Percentiles rank a stretch among this genome's conserved stretches.
phyloP scores from a whole-genome alignment of 305 asterid genomes.

The Salvia sclarea region DNA sequence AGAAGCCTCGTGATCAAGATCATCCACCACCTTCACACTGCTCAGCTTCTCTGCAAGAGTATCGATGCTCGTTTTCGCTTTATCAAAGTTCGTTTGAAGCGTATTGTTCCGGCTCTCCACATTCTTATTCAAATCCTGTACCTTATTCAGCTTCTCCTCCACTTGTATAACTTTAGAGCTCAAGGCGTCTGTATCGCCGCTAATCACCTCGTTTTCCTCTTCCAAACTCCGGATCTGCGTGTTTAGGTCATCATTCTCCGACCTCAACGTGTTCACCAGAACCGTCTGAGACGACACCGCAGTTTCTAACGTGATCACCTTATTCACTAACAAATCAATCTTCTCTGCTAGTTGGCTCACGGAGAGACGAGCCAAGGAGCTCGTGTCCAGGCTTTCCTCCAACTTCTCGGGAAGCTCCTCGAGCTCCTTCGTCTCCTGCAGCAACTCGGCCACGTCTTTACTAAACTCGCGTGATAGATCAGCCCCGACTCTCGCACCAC shows the following conservation, averaged over 20 bases:
- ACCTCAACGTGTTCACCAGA: constrained; percentile 60
- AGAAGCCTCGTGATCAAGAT: constrained; percentile 4
- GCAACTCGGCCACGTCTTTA: constrained; percentile 32
- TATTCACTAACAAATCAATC: constrained; percentile 74
- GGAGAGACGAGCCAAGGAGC: constrained; percentile 43
- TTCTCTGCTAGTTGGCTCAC: constrained; percentile 73
- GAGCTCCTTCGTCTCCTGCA: constrained; percentile 30
- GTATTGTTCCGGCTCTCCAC: constrained; percentile 55
- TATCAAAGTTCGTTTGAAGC: constrained; percentile 51
- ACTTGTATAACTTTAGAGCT: constrained; percentile 46
- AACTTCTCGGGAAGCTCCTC: constrained; percentile 35
- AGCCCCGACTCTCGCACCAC: neutral
- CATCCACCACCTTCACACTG: constrained; percentile 58
- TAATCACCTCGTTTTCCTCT: constrained; percentile 41
- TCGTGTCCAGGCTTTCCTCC: constrained; percentile 38
- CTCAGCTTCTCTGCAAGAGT: constrained; percentile 53
- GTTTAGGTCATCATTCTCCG: constrained; percentile 65
- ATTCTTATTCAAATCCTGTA: constrained; percentile 58
- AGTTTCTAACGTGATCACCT: constrained; percentile 73
- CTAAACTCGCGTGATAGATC: constrained; percentile 6
- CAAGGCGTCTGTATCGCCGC: constrained; percentile 38
- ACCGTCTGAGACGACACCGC: constrained; percentile 76
- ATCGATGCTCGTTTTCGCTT: constrained; percentile 53
- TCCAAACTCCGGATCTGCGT: constrained; percentile 56
- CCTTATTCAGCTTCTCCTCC: constrained; percentile 60